These are phyloP conservation scores for Coemansia sp. DNA, from an alignment of 192 early-diverging fungal genomes.

Conservation along the genomic window DNA sequence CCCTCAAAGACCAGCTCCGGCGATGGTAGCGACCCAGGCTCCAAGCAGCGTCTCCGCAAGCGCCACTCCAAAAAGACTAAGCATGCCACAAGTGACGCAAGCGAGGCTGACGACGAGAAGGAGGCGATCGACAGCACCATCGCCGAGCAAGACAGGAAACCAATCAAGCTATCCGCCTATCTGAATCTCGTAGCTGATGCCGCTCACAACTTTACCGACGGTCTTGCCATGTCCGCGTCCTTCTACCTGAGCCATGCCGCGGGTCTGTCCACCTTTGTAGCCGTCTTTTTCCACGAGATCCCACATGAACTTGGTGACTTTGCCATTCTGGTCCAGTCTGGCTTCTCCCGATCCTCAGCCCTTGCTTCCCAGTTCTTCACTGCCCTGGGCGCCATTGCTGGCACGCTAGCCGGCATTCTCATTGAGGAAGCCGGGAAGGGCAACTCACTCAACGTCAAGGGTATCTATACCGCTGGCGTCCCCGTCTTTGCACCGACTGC, in stretches of 20 bases:
- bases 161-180: conserved; percentile 71
- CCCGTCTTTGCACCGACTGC: conserved; percentile 39
- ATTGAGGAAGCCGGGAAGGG: conserved; percentile 68
- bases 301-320: conserved; percentile 89
- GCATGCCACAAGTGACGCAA: conserved; percentile 24
- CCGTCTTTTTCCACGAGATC: conserved; percentile 88
- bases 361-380: conserved; percentile 79
- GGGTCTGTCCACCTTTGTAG: conserved; percentile 82
- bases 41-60: conserved; percentile 34
- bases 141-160: conserved; percentile 16
- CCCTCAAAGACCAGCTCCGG: conserved; percentile 14
- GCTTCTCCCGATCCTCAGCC: conserved; percentile 72
- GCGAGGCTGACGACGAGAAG: conserved; percentile 51
- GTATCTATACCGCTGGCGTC: conserved; percentile 26
- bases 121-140: conserved; percentile 11
- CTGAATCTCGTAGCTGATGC: conserved; percentile 81
- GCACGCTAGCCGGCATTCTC: conserved; percentile 72
- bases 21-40: conserved; percentile 21
- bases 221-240: conserved; percentile 79
- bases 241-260: conserved; percentile 79
- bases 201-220: conserved; percentile 86
- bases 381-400: conserved; percentile 78
- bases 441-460: conserved; percentile 31
- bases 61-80: conserved; percentile 19
- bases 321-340: conserved; percentile 82